Base-by-base conservation (phyloP, 2,329 filamentous ascomycete species). In the Tolypocladium nubicola region DNA sequence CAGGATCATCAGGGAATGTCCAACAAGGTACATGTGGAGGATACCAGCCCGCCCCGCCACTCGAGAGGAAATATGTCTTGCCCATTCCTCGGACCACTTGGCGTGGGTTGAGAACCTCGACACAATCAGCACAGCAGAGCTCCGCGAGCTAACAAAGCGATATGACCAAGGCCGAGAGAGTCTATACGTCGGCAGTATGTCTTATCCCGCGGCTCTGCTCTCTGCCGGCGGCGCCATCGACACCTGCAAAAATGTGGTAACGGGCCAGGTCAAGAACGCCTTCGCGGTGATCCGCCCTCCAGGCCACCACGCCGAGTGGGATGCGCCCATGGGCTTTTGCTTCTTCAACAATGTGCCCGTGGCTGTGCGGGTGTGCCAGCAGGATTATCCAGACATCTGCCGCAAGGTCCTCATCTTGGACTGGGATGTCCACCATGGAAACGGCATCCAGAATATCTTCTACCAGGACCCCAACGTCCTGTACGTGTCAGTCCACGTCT, bases 321-420 rank as follows among this genome's bases (percentile, higher is more conserved):
- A 94, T 65, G 79, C 85, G 40, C 83, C 93, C 1, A 94, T 96
- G 81, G 94, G 94, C 0, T 99, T 99, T 68, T 99, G 94, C 70
- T 83, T 97, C 59, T 97, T 97, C 76, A 97, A 99, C 75, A 99
- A 99, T 67, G 94, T 97, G 3, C 91, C 90, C 23, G 88, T 99
- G 58, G 93, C 92, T 1, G 87, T 91, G n/a, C 87, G 84, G 59
- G 88, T 92, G 14, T 97, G 92, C 68, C 91, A 96, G 69, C 76
- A 80, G 56, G 85, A 91, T 59, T 94, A 89, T 63, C 89, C 89
- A 1, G 83, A 93, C 4, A 75, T 76, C 10, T 97, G 93, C 67
- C 85, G 90, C 57, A 97, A 96, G 72, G 83, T 99, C 23, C 73
- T 99, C 57, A 94, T 99, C 63, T 77, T 99, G 9, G 94, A 99